phyloP scores from a whole-genome alignment of 1,284 basidiomycete genomes.

The Leccinum fallax region DNA sequence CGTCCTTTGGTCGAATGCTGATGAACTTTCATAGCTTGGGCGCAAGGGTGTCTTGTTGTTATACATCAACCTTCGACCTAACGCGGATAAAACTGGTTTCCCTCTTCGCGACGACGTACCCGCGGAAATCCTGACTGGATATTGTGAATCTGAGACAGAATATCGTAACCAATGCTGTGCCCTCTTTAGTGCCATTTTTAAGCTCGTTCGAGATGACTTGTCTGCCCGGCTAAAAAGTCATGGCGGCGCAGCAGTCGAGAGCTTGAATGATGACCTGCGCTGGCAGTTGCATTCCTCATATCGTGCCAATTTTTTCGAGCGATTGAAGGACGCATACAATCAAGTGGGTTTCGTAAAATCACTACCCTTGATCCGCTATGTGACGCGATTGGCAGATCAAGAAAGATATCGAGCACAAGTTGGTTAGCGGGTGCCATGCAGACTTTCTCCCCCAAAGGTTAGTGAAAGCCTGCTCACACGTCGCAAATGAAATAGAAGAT shows the following conservation, averaged over 20 bases:
- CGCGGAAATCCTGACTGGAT: neutral
- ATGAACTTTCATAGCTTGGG: neutral
- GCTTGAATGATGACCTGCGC: neutral
- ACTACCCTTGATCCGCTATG: neutral
- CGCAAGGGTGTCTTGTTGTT: neutral
- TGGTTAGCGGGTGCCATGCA: too few relatives aligned
- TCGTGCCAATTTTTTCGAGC: neutral
- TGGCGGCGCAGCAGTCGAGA: neutral
- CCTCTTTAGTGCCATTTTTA: neutral
- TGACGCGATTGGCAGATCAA: neutral
- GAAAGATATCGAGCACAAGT: neutral
- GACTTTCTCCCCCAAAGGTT: too few relatives aligned
- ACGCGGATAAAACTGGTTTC: neutral
- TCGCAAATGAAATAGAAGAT: too few relatives aligned
- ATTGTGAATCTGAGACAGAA: neutral
- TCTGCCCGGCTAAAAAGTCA: neutral
- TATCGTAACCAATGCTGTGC: neutral
- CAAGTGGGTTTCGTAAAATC: neutral
- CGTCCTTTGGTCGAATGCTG: neutral
- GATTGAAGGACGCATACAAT: neutral
- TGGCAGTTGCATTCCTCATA: neutral
- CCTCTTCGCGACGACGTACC: neutral
- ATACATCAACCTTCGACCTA: neutral
- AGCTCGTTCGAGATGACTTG: neutral
- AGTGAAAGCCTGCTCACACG: too few relatives aligned